Percentiles rank a stretch among this genome's conserved stretches.
These are phyloP conservation scores for Bryoerythrophyllum caledonicum DNA, from an alignment of 225 moss, liverwort and hornwort species.

Conservation along the genomic window DNA sequence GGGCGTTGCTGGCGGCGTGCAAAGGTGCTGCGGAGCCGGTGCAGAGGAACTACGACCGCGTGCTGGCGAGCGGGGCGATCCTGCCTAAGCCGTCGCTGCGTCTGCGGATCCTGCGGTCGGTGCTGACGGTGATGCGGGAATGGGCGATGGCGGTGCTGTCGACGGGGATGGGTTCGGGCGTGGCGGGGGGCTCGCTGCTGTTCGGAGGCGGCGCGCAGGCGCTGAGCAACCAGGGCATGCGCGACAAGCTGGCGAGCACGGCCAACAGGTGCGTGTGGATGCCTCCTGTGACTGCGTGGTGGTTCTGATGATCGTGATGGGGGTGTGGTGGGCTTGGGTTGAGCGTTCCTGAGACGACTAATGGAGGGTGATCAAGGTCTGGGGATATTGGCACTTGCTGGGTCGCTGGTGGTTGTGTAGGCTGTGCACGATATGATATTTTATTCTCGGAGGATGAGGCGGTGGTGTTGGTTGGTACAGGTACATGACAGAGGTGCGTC, in stretches of 20 bases:
- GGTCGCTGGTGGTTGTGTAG: neutral
- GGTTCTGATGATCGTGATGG: neutral
- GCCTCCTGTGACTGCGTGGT: neutral
- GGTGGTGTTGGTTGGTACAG: conserved; percentile 35
- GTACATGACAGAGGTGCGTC: conserved; percentile 93
- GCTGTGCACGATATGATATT: neutral
- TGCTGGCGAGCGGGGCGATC: conserved; percentile 90
- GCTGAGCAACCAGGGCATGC: conserved; percentile 71
- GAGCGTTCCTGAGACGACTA: neutral
- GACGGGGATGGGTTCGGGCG: conserved; percentile 63
- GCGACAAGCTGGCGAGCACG: conserved; percentile 80
- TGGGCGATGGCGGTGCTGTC: conserved; percentile 77
- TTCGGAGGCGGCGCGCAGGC: conserved; percentile 68
- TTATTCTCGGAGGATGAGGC: neutral
- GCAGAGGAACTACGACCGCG: conserved; percentile 87
- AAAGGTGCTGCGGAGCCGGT: conserved; percentile 94
- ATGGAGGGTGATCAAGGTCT: neutral
- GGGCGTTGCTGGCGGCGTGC: conserved; percentile 87
- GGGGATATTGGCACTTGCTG: neutral
- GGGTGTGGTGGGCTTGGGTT: neutral
- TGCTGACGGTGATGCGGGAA: conserved; percentile 87
- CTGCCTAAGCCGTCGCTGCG: conserved; percentile 82
- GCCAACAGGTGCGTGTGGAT: conserved; percentile 68
- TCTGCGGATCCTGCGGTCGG: conserved; percentile 91
- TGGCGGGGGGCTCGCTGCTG: conserved; percentile 56